Base-by-base conservation (phyloP, 2,329 filamentous ascomycete species). In the Ascochyta rabiei region DNA sequence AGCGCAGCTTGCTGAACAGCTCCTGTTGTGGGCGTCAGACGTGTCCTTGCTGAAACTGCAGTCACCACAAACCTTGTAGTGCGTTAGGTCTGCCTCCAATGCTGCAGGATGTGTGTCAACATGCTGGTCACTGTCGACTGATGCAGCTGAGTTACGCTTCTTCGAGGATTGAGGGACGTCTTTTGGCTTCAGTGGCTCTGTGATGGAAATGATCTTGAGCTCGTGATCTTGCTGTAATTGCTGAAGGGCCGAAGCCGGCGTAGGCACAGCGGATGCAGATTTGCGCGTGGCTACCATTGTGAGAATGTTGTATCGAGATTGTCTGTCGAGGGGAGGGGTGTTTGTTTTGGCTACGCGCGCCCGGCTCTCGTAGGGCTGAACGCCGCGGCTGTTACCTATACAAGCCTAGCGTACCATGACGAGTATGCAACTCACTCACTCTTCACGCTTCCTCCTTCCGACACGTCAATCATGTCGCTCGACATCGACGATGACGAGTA, bases 1-100 rank as follows among this genome's bases (percentile, higher is more conserved):
- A 98, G 65, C 93, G 91, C 34, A 98, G 83, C 78, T 99, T 98
- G 37, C 91, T 89, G 76, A 98, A 99, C 18, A 98, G 85, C 76
- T 97, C 93, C 78, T 86, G 61, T n/a, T 6, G n/a, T 30, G 16
- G 2, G 18, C 9, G 35, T 68, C 26, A 66, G 53, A 21, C n/a
- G 21, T 4, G 4, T 7, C 35, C 16, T 23, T 39, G 44, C 16
- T 19, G 2, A 6, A 18, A 33, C 16, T 15, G 13, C 19, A 5
- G 15, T 28, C 3, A 3, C 7, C 26, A 45, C 45, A 15, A 70
- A 84, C 84, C 71, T 90, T 91, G 79, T 98, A 97, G 76, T 98
- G 93, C 26, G 84, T 81, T 24, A 98, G 82, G 75, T 98, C 93
- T 24, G 90, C 90, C 61, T 90, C 87, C 7, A 98, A 81, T 16